phyloP scores from a whole-genome alignment of 345 rosid species.

The Camelina sativa region DNA sequence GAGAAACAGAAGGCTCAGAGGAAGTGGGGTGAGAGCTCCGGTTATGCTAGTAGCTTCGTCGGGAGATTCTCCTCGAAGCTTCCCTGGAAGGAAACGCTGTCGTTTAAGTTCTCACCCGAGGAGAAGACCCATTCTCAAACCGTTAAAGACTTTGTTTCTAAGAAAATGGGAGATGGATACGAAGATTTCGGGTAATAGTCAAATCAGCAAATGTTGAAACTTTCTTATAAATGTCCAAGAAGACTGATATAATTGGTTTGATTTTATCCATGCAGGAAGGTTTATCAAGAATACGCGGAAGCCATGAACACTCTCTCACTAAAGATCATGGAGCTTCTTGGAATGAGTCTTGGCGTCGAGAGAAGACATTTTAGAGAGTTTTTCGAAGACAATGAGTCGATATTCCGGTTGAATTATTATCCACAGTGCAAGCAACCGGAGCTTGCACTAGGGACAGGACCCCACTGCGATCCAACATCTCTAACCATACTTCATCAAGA shows the following conservation, averaged over 20 bases:
- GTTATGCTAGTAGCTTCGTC: conserved; percentile 87
- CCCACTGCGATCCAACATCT: conserved; percentile 84
- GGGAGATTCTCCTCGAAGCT: conserved; percentile 80
- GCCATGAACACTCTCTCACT: conserved; percentile 44
- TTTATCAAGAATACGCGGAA: conserved; percentile 44
- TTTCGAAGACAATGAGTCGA: conserved; percentile 62
- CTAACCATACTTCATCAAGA: conserved; percentile 88
- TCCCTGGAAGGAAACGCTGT: conserved; percentile 95
- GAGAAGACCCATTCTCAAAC: conserved; percentile 28
- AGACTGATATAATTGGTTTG: conserved; percentile 7
- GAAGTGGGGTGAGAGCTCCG: conserved; percentile 63
- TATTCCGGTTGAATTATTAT: conserved; percentile 69
- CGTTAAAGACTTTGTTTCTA: conserved; percentile 55
- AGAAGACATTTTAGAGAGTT: conserved; percentile 39
- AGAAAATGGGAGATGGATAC: conserved; percentile 65
- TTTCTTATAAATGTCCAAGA: conserved; percentile 6
- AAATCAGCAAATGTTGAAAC: conserved; percentile 1
- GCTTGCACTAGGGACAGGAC: conserved; percentile 84
- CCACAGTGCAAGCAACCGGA: conserved; percentile 65
- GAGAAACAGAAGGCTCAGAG: conserved; percentile 74
- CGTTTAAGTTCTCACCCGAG: conserved; percentile 60
- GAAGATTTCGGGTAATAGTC: conserved; percentile 67
- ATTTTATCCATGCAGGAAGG: conserved; percentile 31
- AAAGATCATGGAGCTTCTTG: conserved; percentile 46
- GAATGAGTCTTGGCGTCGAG: conserved; percentile 42